phyloP scores from a whole-genome alignment of 495 filamentous ascomycete genomes.

The Thozetella sp. region DNA sequence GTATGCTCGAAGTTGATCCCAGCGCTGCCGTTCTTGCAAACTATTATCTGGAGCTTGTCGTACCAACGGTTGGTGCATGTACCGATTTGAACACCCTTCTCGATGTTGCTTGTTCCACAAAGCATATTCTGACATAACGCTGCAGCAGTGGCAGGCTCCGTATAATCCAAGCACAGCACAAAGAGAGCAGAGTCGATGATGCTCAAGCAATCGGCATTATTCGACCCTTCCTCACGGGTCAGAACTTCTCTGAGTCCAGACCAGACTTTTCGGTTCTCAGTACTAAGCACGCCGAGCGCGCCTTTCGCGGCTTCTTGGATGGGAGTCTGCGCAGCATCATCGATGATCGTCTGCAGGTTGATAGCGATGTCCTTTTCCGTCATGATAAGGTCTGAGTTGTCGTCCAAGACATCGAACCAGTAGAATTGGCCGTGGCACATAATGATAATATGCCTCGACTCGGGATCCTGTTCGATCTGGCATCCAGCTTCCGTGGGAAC shows the following conservation, averaged over 20 bases:
- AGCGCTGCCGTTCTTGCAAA: constrained; percentile 97
- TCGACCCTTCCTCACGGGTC: constrained; percentile 81
- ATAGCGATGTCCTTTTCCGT: constrained; percentile 91
- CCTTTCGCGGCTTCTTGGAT: constrained; percentile 94
- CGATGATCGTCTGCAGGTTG: constrained; percentile 89
- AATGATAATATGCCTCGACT: constrained; percentile 89
- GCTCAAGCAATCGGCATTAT: constrained; percentile 91
- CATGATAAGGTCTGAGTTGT: constrained; percentile 95
- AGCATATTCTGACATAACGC: constrained; percentile 97
- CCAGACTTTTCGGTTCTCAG: constrained; percentile 96
- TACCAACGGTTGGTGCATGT: constrained; percentile 99
- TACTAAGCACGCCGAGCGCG: constrained; percentile 90
- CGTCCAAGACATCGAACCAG: constrained; percentile 97
- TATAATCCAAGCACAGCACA: constrained; percentile 88
- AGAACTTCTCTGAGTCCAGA: constrained; percentile 88
- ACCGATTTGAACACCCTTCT: constrained; percentile 92
- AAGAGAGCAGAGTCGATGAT: constrained; percentile 96
- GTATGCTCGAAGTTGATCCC: constrained; percentile 99
- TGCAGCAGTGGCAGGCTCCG: constrained; percentile 75
- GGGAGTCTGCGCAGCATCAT: constrained; percentile 85
- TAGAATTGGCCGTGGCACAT: constrained; percentile 97
- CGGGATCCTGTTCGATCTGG: constrained; percentile 90
- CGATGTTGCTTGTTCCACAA: constrained; percentile 88
- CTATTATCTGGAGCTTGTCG: constrained; percentile 98
- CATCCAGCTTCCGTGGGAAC: constrained; percentile 95